Percentiles rank a stretch among this genome's conserved stretches.
Conservation (phyloP, 768 basidiomycete genomes). For the Mycena floridula region DNA sequence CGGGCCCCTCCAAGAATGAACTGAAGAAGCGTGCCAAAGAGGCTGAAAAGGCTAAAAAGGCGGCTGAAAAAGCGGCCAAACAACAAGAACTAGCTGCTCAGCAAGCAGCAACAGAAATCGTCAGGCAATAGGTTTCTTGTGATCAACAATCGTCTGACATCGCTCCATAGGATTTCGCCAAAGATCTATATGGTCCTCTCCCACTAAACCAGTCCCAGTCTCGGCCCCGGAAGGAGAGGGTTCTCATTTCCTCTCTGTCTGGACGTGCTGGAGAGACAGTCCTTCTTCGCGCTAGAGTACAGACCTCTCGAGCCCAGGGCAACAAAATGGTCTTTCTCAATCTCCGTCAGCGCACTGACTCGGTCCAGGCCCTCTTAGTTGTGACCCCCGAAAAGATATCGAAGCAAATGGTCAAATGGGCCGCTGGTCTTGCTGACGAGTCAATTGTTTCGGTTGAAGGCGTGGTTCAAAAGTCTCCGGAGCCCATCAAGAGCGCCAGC, state of each 20-base stretch:
- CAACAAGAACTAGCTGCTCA: slow-evolving; percentile 69
- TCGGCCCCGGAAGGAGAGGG: slow-evolving; percentile 53
- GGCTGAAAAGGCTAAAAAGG: slow-evolving; percentile 85
- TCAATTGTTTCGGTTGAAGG: slow-evolving; percentile 92
- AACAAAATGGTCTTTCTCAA: slow-evolving; percentile 96
- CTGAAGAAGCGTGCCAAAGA: slow-evolving; percentile 89
- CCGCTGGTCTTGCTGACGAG: slow-evolving; percentile 70
- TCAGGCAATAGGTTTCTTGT: too few species aligned
- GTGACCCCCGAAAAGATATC: slow-evolving; percentile 74
- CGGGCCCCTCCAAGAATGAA: slow-evolving; percentile 77
- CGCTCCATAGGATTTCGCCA: slow-evolving; percentile 60
- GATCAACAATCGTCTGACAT: not conserved
- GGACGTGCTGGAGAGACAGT: slow-evolving; percentile 69
- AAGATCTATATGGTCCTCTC: slow-evolving; percentile 77
- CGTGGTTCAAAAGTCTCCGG: slow-evolving; percentile 67
- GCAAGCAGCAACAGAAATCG: slow-evolving; percentile 53
- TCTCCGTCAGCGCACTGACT: slow-evolving; percentile 79
- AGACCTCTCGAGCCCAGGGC: slow-evolving; percentile 87
- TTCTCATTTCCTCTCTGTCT: slow-evolving; percentile 60
- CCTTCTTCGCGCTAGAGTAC: slow-evolving; percentile 82
- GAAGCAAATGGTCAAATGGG: slow-evolving; percentile 98
- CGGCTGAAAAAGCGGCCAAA: slow-evolving; percentile 78
- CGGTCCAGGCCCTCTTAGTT: slow-evolving; percentile 81
- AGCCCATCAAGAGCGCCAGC: slow-evolving; percentile 87
- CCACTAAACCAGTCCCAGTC: slow-evolving; percentile 91